Evolutionary conservation across 2,329 filamentous ascomycete species (phyloP), one percentile per base, ranked within the genome.

Genomic region (Cryphonectria nitschkei): DNA sequence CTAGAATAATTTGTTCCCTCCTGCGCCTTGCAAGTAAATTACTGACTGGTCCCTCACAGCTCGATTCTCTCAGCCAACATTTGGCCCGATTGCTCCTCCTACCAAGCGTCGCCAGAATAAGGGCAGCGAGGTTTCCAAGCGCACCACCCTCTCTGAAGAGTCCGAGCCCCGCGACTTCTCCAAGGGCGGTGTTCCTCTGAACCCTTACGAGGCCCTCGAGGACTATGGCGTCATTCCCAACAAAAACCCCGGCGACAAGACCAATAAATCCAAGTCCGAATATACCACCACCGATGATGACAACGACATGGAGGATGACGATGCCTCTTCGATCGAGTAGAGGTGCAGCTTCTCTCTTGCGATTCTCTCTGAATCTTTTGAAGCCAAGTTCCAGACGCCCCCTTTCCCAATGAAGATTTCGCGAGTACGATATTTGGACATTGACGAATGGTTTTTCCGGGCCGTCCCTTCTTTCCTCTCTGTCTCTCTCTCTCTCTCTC

Each of bases 61-160:
- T 29, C 37, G 41, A 16, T 69, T 67, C 63, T 62, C 62, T 29
- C 43, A 64, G 3, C 46, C 66, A 19, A 69, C 62, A 29, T 73
- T 60, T 34, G 71, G 71, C 6, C 69, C 71, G 0, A 73, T 73
- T 22, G 69, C 7, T 3, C 71, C 66, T 5, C 71, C 71, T 1
- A 43, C 58, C n/a, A 60, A 64, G 67, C n/a, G 61, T 16, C 54
- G 8, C 41, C 26, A 46, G 39, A 34, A 26, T 14, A 65, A 65
- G 63, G 29, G 7, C 2, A 29, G 41, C 19, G 41, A 50, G 39
- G 26, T 6, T 13, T 52, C 39, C 7, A 43, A 52, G 46, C n/a
- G n/a, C 19, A 50, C 46, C 16, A 32, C 41, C 13, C 41, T 22
- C 11, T 64, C 61, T 9, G 41, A 64, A 1, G 37, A 29, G n/a